Evolutionary conservation across 805 yeast genomes (phyloP), one percentile per base, ranked within the genome.

Genomic region (Saccharomyces jurei): DNA sequence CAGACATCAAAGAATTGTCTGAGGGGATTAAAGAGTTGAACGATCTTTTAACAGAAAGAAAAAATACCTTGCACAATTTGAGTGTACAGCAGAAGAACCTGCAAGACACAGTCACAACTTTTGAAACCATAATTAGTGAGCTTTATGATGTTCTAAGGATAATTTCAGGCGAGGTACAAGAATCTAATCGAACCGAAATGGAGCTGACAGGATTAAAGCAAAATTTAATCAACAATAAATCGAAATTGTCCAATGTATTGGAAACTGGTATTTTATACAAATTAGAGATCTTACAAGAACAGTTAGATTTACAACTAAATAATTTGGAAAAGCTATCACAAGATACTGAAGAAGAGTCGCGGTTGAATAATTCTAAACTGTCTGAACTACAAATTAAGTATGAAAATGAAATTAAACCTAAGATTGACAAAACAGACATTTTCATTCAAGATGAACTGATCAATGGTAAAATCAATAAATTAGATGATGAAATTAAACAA

Each of bases 1-100:
- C 83, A 46, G 81, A 87, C 30, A 82, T 87, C 11, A 80, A 76
- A 44, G 77, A 78, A 41, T 71, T 86, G 26, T 71, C 72, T 30
- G 76, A 75, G 56, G 75, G 81, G 25, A 83, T 84, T 25, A 70
- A 74, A 4, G 84, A 82, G 53, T 71, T 86, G 67, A 21, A 36
- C 1, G 65, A 63, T 22, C 74, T 80, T 6, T 71, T 83, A 26
- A 69, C 71, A 10, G 62, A 63, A 3, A 81, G 77, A 56, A 71
- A 74, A 50, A 63, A 65, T 6, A 64, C 65, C 4, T 62, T 81
- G 41, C 64, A 67, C 28, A 70, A 71, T 1, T 63, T 80, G 29
- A 86, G 84, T 58, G 52, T 56, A 13, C 74, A 79, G 57, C 74
- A 80, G 49, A 71, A 81, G 51, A 81, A 82, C 59, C 66, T 83